Evolutionary conservation across 163 green algal species (phyloP).

Genomic region (Scenedesmus sp.): DNA sequence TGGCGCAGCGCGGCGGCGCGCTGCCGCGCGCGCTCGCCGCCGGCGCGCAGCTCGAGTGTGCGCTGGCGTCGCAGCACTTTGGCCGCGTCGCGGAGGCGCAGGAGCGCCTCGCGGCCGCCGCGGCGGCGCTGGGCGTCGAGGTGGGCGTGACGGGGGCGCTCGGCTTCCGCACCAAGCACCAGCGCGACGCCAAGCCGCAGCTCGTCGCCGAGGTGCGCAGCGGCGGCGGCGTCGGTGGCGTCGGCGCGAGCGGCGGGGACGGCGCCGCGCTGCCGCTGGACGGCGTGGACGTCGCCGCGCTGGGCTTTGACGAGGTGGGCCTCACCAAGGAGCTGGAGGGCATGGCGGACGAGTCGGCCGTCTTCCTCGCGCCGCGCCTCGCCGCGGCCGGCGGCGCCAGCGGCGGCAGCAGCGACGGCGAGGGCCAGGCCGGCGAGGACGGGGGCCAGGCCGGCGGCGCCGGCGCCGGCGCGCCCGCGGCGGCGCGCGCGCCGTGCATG

Average conservation of each 20-base stretch:
- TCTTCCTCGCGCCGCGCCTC: slow-evolving; percentile 64
- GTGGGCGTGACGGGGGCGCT: slow-evolving; percentile 79
- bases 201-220: slow-evolving; percentile 62
- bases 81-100: slow-evolving; percentile 56
- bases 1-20: background rate
- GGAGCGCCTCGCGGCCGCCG: slow-evolving; percentile 53
- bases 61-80: slow-evolving; percentile 67
- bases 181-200: slow-evolving; percentile 88
- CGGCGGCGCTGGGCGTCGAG: slow-evolving; percentile 61
- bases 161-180: slow-evolving; percentile 88
- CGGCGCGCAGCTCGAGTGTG: slow-evolving; percentile 70
- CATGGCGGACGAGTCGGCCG: slow-evolving; percentile 60
- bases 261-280: background rate
- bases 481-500: background rate
- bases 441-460: background rate
- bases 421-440: background rate
- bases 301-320: slow-evolving; percentile 31
- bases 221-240: too few relatives aligned
- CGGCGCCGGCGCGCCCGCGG: background rate
- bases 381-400: slow-evolving; percentile 25
- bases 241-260: slow-evolving; percentile 21
- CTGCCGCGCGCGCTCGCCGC: background rate
- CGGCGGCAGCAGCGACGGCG: background rate
- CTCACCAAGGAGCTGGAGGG: slow-evolving; percentile 51
- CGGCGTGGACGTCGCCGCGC: slow-evolving; percentile 19